phyloP scores from a whole-genome alignment of 2,329 filamentous ascomycete species.

The Pseudogymnoascus sp. region DNA sequence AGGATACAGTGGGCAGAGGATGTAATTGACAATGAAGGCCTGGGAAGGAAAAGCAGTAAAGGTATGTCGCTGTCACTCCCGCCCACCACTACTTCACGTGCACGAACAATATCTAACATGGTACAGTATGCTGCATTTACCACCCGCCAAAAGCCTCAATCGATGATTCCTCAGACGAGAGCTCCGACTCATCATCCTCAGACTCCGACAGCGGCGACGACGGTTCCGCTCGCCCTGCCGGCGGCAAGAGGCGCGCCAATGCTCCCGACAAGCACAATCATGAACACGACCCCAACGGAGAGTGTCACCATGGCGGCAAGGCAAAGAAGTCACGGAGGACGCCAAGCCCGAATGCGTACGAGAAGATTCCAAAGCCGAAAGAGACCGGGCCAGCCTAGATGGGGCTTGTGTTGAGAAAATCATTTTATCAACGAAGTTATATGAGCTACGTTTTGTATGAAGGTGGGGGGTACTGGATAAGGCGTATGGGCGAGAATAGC shows the following conservation, averaged over 20 bases:
- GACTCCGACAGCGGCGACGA: constrained; percentile 48
- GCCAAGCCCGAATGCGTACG: constrained; percentile 74
- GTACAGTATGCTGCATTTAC: constrained; percentile 94
- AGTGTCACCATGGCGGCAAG: constrained; percentile 31
- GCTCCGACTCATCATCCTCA: constrained; percentile 43
- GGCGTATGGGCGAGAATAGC: not conserved
- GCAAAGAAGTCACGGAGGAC: constrained; percentile 34
- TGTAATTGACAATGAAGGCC: constrained; percentile 89
- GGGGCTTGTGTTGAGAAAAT: not conserved
- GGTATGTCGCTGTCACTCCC: constrained; percentile 43
- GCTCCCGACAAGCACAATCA: constrained; percentile 34
- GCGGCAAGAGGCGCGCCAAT: constrained; percentile 12
- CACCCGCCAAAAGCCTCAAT: constrained; percentile 74
- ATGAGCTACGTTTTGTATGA: constrained; percentile 4
- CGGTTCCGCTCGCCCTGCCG: constrained; percentile 35
- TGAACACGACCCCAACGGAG: constrained; percentile 31
- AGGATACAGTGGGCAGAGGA: constrained; percentile 88
- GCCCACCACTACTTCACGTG: not conserved
- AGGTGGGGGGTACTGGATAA: not conserved
- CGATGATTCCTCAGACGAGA: constrained; percentile 67
- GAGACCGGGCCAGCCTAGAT: not conserved
- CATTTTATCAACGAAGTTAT: not conserved
- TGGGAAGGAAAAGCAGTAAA: constrained; percentile 92
- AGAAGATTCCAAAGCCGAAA: constrained; percentile 60
- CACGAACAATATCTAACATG: not conserved